These are phyloP conservation scores for Kernera saxatilis DNA, from an alignment of 345 rosid genomes.

Conservation along the genomic window DNA sequence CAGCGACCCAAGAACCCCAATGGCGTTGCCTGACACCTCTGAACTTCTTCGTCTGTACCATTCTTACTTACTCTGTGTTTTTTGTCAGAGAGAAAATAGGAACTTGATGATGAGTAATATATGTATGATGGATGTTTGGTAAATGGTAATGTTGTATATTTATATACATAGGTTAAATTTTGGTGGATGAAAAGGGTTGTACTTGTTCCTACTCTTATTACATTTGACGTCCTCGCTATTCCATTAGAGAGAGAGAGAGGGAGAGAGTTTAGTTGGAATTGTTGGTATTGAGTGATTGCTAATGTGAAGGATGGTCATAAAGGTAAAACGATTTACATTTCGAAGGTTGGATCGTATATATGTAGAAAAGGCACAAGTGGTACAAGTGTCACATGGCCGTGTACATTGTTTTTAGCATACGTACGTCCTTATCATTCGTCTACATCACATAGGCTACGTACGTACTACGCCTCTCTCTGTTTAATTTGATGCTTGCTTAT, in stretches of 20 bases:
- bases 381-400: slow-evolving; percentile 29
- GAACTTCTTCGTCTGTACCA: slow-evolving; percentile 85
- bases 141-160: slow-evolving; percentile 24
- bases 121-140: slow-evolving; percentile 32
- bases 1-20: slow-evolving; percentile 92
- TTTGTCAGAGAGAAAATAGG: slow-evolving; percentile 30
- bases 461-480: slow-evolving; percentile 14
- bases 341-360: not conserved
- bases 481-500: slow-evolving; percentile 22
- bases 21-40: slow-evolving; percentile 94
- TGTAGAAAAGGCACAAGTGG: slow-evolving; percentile 16
- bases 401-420: slow-evolving; percentile 22
- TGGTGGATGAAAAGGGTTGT: slow-evolving; percentile 16
- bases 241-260: not conserved
- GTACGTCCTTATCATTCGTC: slow-evolving; percentile 22
- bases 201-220: slow-evolving; percentile 24
- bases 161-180: slow-evolving; percentile 29
- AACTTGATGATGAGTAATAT: slow-evolving; percentile 24
- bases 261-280: slow-evolving; percentile 20
- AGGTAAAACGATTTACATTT: not conserved
- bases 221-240: slow-evolving; percentile 10
- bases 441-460: slow-evolving; percentile 29
- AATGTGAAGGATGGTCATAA: not conserved
- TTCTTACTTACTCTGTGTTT: slow-evolving; percentile 29
- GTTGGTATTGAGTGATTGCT: slow-evolving; percentile 23